These are phyloP conservation scores for Populus simonii DNA, from an alignment of 345 rosid genomes.

Conservation along the genomic window DNA sequence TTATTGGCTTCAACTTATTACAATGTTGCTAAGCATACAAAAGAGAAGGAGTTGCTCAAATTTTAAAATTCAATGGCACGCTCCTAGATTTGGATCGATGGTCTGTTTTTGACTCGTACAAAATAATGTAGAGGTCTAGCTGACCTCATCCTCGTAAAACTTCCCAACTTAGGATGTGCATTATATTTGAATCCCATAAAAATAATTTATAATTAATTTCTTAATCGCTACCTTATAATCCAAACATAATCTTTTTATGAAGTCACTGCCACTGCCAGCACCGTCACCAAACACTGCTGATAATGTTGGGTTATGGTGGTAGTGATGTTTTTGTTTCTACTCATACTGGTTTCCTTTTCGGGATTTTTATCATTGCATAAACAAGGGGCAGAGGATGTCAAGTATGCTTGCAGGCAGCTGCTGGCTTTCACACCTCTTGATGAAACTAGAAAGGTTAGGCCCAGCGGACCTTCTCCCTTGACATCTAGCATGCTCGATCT, in stretches of 20 bases:
- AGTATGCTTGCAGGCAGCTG: neutral
- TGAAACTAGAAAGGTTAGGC: neutral
- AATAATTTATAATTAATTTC: too few species aligned
- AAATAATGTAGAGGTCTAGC: neutral
- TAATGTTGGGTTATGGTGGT: neutral
- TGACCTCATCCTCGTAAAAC: neutral
- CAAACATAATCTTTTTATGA: neutral
- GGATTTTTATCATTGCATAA: neutral
- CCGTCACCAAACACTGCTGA: slow-evolving; percentile 4
- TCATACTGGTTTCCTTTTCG: neutral
- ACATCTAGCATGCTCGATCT: neutral
- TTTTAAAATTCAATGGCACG: neutral
- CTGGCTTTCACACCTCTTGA: too few species aligned
- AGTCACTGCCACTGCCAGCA: neutral
- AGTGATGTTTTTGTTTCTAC: neutral
- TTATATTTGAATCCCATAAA: too few species aligned
- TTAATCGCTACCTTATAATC: neutral
- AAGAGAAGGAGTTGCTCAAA: neutral
- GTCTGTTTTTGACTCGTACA: neutral
- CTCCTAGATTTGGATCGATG: neutral
- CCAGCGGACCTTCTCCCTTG: neutral
- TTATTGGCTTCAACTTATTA: neutral
- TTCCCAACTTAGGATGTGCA: too few species aligned
- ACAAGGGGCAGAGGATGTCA: neutral
- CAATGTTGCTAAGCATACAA: neutral